Conservation (phyloP, 192 early-diverging fungal species). For the Entomortierella lignicola region DNA sequence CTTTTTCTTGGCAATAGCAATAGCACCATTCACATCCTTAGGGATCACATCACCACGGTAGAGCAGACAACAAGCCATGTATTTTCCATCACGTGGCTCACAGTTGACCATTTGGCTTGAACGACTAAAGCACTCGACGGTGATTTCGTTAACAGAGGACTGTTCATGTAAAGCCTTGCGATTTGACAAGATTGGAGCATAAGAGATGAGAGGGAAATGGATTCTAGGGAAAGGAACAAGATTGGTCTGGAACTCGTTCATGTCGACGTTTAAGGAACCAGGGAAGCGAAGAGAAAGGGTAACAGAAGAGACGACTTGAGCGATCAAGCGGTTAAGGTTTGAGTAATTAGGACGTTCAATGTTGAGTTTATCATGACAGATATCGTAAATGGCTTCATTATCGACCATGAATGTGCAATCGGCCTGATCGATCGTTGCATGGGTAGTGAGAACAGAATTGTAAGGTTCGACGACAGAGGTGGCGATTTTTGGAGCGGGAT, state of each 20-base stretch:
- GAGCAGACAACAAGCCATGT: constrained; percentile 99
- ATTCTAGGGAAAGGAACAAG: constrained; percentile 99
- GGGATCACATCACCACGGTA: constrained; percentile 99
- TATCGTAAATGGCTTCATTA: constrained; percentile 99
- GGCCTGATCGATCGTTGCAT: constrained; percentile 98
- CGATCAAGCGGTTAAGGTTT: constrained; percentile 97
- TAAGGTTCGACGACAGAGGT: constrained; percentile 98
- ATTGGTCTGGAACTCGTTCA: constrained; percentile 99
- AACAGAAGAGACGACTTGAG: constrained; percentile 99
- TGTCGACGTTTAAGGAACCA: constrained; percentile 98
- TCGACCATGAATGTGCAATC: constrained; percentile 99
- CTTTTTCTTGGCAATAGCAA: constrained; percentile 89
- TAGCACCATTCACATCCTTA: constrained; percentile 95
- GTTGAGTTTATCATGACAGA: constrained; percentile 97
- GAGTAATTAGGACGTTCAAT: constrained; percentile 96
- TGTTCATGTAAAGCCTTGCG: constrained; percentile 98
- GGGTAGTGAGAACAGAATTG: constrained; percentile 99
- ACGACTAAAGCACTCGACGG: constrained; percentile 96
- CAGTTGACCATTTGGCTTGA: constrained; percentile 99
- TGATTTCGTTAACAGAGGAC: constrained; percentile 95
- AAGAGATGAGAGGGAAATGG: constrained; percentile 98
- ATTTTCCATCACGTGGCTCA: constrained; percentile 96
- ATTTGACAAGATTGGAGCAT: constrained; percentile 94
- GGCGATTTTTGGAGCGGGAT: constrained; percentile 97
- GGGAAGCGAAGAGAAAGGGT: constrained; percentile 98